A percentile compares a stretch with the other conserved stretches of the same genome.
Evolutionary conservation across 2,329 filamentous ascomycete species (phyloP).

Genomic region (Ascochyta rabiei): DNA sequence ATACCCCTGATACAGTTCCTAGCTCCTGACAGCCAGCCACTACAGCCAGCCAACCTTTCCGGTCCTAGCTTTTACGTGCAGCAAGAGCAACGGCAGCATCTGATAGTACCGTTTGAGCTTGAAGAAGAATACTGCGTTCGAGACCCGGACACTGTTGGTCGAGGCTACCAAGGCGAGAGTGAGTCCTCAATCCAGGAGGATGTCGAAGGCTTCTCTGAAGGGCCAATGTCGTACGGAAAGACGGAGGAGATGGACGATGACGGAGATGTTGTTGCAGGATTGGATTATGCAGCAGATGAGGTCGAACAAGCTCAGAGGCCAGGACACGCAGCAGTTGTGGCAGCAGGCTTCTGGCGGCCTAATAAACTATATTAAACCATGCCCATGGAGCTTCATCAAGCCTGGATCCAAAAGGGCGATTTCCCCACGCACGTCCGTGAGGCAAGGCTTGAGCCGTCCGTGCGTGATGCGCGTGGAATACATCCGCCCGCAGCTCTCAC

Average conservation of each 20-base stretch:
- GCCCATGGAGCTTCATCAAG: neutral
- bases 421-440: constrained; percentile 12
- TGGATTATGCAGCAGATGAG: constrained; percentile 1
- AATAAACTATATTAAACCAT: constrained; percentile 52
- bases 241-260: neutral
- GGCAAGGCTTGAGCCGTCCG: constrained; percentile 5
- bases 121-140: neutral
- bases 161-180: neutral
- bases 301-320: constrained; percentile 3
- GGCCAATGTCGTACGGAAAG: neutral
- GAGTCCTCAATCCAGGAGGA: neutral
- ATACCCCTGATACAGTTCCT: constrained; percentile 24
- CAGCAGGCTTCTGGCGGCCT: constrained; percentile 52
- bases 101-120: neutral
- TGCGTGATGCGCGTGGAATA: constrained; percentile 13
- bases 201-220: neutral
- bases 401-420: neutral
- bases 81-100: constrained; percentile 27
- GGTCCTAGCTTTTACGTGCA: constrained; percentile 35
- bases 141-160: neutral
- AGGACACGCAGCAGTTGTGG: constrained; percentile 23
- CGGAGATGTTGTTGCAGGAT: neutral
- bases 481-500: constrained; percentile 20
- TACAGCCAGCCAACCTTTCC: constrained; percentile 17
- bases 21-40: constrained; percentile 8